Base-by-base conservation (phyloP, 139 green algal species). In the Nannochloris sp. region DNA sequence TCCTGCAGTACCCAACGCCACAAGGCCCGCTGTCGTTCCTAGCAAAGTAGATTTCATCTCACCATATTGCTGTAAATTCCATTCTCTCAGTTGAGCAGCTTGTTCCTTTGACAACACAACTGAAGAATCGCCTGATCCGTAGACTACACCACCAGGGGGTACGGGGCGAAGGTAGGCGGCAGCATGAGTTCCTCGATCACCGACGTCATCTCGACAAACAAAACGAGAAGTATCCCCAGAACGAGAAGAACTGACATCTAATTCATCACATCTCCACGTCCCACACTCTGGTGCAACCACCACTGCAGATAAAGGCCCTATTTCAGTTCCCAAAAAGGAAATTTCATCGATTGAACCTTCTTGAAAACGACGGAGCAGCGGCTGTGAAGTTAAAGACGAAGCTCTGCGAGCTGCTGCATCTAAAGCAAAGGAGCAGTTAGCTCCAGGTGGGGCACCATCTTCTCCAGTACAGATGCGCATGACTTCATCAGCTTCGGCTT, bases 311-410 rank as follows among this genome's bases (percentile, higher is more conserved):
- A 95, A 68, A 9, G 74, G 72, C 2, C 87, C 87, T 38, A 95
- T 77, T 65, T 95, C 87, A 1, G 77, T 79, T 0, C 72, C 79
- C 14, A 85, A 25, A 44, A 92, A 81, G 19, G 45, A 64, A 12
- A 74, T 61, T 77, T 95, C 87, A 14, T 93, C 84, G 1, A 94
- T 65, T 3, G n/a, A 35, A 4, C 83, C 76, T 44, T 84, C 67
- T 78, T 90, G 76, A 73, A 94, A 94, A n/a, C 86, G 70, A 55
- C 58, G 74, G 54, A 62, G n/a, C n/a, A n/a, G n/a, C n/a, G n/a
- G n/a, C 38, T 19, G 23, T 44, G 25, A 36, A 31, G 7, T 37
- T 19, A 12, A 5, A 32, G 45, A 25, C 31, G 31, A 64, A 15
- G 54, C 35, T 35, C 15, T 65, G 25, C 37, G 42, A 15, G 67